Evolutionary conservation across 2,329 filamentous ascomycete species (phyloP), one percentile per base, ranked within the genome.

Genomic region (Neofusicoccum sp.): DNA sequence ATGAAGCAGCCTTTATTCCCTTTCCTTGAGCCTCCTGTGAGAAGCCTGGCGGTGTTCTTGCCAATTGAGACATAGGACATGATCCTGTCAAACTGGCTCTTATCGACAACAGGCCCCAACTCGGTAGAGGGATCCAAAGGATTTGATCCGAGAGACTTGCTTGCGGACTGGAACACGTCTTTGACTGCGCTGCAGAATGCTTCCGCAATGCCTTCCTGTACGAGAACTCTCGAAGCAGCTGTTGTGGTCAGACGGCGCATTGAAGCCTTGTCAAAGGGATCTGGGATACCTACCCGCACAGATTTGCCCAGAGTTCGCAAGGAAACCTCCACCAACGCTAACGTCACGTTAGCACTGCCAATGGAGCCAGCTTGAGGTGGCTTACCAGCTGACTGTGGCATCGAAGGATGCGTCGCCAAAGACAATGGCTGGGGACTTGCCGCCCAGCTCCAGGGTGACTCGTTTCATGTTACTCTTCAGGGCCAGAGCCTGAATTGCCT

Each of bases 291-390:
- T 37, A 82, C 78, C 0, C 89, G 91, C 3, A 96, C 84, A 74
- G 96, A 96, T 37, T 96, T 92, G 9, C 92, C 84, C 1, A 93
- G 96, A 56, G 92, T 93, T 74, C 96, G 96, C 56, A 92, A 96
- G 83, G 92, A 97, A 56, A 96, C 92, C 77, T 96, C 93, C 33
- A 92, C 93, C 0, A 90, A 91, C 67, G 89, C 93, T 82, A 90
- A 96, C 80, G 96, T 96, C 77, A 96, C 82, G 95, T 92, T 89
- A 96, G 93, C 66, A 91, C 92, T 34, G 91, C 90, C 71, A 96
- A 89, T 36, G 92, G 45, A 76, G 71, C 70, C 87, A 84, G 4
- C 85, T 85, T 2, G 80, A 80, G 76, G 87, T 85, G 60, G 44
- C 48, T 77, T 73, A 11, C 81, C 80, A 28, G 83, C 73, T 62